phyloP scores from a whole-genome alignment of 2,329 filamentous ascomycete genomes.

The Botrytis squamosa region DNA sequence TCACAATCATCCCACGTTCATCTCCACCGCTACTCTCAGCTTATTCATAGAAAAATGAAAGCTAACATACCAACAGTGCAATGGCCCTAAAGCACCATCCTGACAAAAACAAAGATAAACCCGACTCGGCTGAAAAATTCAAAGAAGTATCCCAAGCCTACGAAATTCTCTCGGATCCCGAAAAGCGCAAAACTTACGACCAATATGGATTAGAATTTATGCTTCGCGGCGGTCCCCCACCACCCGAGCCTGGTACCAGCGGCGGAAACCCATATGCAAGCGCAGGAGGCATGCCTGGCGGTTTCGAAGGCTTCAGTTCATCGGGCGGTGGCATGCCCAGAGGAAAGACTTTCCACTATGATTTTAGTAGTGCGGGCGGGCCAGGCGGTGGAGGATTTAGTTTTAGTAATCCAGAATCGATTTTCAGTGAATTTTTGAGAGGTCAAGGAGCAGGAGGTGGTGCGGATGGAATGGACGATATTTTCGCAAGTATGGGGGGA shows the following conservation, averaged over 20 bases:
- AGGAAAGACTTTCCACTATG: constrained; percentile 49
- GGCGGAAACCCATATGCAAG: constrained; percentile 60
- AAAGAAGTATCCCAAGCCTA: constrained; percentile 98
- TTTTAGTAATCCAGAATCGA: constrained; percentile 79
- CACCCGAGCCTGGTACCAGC: constrained; percentile 55
- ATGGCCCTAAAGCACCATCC: constrained; percentile 89
- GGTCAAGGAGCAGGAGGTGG: constrained; percentile 44
- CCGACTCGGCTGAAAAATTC: constrained; percentile 85
- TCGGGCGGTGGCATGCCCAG: constrained; percentile 49
- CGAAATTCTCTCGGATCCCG: constrained; percentile 94
- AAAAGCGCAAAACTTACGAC: constrained; percentile 95
- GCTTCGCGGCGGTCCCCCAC: constrained; percentile 72
- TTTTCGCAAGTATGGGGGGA: constrained; percentile 44
- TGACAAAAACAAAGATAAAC: constrained; percentile 96
- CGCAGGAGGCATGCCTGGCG: constrained; percentile 55
- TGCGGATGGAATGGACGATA: constrained; percentile 51
- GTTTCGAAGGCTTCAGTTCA: constrained; percentile 51
- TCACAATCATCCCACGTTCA: background rate
- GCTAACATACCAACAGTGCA: constrained; percentile 57
- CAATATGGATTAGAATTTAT: constrained; percentile 93
- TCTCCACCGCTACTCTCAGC: constrained; percentile 8
- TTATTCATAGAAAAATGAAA: background rate
- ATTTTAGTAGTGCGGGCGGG: constrained; percentile 46
- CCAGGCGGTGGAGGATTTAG: constrained; percentile 62
- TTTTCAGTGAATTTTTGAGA: constrained; percentile 83